Percentiles rank a stretch among this genome's conserved stretches.
Evolutionary conservation across 2,329 filamentous ascomycete species (phyloP).

Genomic region (Massarina eburnea): DNA sequence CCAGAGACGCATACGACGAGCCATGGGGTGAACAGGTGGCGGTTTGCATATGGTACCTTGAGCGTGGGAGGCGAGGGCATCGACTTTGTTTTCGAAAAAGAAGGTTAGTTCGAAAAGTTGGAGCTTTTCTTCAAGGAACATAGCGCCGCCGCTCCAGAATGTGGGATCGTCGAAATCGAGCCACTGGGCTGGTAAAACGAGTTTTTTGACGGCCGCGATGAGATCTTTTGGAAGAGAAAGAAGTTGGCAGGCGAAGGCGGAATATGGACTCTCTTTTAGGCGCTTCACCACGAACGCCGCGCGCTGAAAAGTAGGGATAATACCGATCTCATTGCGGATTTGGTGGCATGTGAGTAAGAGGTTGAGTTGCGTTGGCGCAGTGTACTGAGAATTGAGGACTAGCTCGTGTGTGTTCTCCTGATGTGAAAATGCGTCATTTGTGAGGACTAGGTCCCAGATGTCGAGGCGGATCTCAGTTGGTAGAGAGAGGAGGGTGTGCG

Average conservation of each 20-base stretch:
- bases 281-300: slow-evolving; percentile 39
- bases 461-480: slow-evolving; percentile 40
- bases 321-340: slow-evolving; percentile 38
- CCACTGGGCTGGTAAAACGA: not conserved
- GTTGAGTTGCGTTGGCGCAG: slow-evolving; percentile 24
- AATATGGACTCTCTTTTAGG: not conserved
- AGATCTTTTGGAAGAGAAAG: not conserved
- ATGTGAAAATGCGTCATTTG: slow-evolving; percentile 13
- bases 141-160: not conserved
- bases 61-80: not conserved
- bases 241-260: not conserved
- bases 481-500: slow-evolving; percentile 26
- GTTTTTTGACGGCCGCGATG: not conserved
- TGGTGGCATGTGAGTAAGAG: slow-evolving; percentile 44
- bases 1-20: slow-evolving; percentile 36
- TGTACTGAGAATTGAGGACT: slow-evolving; percentile 30
- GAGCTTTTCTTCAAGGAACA: not conserved
- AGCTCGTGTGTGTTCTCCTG: slow-evolving; percentile 7
- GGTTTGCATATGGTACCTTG: too few species aligned
- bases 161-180: not conserved
- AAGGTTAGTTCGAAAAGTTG: not conserved
- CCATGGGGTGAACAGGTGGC: slow-evolving; percentile 20
- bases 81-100: not conserved
- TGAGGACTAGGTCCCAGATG: slow-evolving; percentile 34
- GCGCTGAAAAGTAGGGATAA: slow-evolving; percentile 33